Evolutionary conservation across 1,284 basidiomycete genomes (phyloP), one percentile per base, ranked within the genome.

Genomic region (Fomitopsis betulina): DNA sequence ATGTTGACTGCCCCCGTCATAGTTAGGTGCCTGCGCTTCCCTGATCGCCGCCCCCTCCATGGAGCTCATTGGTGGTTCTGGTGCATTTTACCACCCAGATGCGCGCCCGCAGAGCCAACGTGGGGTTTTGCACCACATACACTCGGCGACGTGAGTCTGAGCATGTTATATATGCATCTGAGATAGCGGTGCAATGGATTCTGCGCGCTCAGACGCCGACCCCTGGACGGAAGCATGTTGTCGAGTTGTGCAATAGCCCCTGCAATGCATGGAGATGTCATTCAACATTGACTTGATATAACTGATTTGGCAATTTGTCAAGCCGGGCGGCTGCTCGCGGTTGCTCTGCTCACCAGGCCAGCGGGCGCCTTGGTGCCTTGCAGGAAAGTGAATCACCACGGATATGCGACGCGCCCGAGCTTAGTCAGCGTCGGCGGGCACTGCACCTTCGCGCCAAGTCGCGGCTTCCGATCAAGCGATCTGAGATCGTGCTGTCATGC

Each of bases 111-210:
- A 47, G 45, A 15, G 27, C 27, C 27, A 30, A 30, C 27, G 5
- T 30, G 27, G 23, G 7, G 25, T 30, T 47, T 9, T 37, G 35
- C 35, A 37, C 35, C 35, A 37, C 45, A 30, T 21, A 13, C 39
- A 2, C 30, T 27, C 25, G 8, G 45, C 45, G 45, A 42, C 39
- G 23, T 15, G 23, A 25, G 45, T 47, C 42, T 30, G 8, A 30
- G 23, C 15, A 30, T 47, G 30, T 51, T 9, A 17, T 35, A 19
- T 19, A 6, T 10, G 35, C 40, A 7, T 43, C 17, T 35, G 13
- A 30, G 49, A 51, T 51, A 51, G 49, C 49, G 49, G 49, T 37
- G 49, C 49, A 37, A 33, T 51, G 49, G 30, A 37, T 51, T n/a
- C 45, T 47, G 23, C 33, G 35, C 32, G 17, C 49, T 51, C 49